Evolutionary conservation across 1,139 yeast species (phyloP).

Genomic region (Blastobotrys malaysiensis): DNA sequence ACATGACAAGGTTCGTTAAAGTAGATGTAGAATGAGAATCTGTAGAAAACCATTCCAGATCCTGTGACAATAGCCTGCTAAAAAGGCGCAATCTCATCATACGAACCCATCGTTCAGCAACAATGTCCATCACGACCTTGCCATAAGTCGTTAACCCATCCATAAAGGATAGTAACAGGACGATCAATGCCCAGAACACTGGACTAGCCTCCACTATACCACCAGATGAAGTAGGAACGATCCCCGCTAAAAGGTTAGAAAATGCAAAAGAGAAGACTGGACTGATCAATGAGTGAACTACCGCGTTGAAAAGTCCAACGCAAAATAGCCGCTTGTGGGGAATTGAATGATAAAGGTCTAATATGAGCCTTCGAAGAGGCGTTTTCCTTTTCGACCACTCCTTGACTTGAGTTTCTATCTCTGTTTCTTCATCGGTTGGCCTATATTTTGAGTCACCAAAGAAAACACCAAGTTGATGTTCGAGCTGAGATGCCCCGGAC

Average conservation of each 20-base stretch:
- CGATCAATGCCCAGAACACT: conserved; percentile 61
- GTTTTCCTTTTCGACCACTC: neutral
- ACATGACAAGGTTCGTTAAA: conserved; percentile 64
- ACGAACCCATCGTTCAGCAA: conserved; percentile 67
- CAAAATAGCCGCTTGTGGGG: conserved; percentile 36
- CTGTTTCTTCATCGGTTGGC: conserved; percentile 8
- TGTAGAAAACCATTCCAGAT: conserved; percentile 49
- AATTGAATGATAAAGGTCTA: conserved; percentile 12
- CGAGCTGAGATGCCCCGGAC: neutral
- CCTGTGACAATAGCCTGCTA: conserved; percentile 46
- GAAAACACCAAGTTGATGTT: neutral
- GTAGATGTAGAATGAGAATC: conserved; percentile 38
- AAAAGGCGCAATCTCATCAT: conserved; percentile 49
- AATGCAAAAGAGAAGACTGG: conserved; percentile 79
- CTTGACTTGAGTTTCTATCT: neutral
- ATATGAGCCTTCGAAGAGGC: neutral
- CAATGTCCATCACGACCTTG: conserved; percentile 48
- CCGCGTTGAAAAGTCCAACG: conserved; percentile 50
- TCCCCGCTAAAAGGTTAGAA: conserved; percentile 52
- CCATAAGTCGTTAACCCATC: conserved; percentile 57
- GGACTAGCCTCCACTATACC: conserved; percentile 28
- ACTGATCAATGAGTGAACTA: conserved; percentile 55
- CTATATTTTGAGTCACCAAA: neutral
- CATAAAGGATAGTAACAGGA: conserved; percentile 52
- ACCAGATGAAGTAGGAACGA: conserved; percentile 36